Conservation (phyloP, 208 protist species). For the Acanthamoeba castellanii region DNA sequence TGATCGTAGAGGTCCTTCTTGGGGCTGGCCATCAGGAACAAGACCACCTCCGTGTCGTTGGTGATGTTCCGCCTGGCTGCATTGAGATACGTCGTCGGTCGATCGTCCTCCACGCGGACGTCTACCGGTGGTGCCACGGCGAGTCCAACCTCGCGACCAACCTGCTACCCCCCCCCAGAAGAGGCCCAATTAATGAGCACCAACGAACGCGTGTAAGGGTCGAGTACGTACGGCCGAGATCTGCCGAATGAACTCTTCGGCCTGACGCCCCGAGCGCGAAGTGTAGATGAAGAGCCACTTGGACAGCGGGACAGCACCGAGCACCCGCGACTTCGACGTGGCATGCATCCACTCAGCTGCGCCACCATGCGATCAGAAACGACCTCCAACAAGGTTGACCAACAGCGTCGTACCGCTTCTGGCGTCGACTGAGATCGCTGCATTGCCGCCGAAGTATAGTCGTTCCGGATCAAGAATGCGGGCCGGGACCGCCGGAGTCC, state of each 20-base stretch:
- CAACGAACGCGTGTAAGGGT: not conserved
- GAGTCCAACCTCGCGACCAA: not conserved
- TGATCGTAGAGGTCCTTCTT: slow-evolving; percentile 29
- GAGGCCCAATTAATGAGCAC: not conserved
- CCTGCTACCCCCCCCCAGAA: not conserved
- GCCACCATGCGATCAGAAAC: not conserved
- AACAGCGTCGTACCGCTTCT: not conserved
- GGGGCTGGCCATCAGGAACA: not conserved
- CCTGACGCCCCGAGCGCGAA: not conserved
- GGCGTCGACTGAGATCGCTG: not conserved
- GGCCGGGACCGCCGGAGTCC: not conserved
- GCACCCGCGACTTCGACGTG: not conserved
- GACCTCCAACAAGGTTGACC: not conserved
- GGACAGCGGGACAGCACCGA: not conserved
- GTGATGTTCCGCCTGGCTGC: not conserved
- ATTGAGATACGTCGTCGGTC: not conserved
- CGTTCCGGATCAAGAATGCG: not conserved
- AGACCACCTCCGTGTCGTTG: not conserved
- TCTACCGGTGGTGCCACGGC: not conserved
- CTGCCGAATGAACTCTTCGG: not conserved
- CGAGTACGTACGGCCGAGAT: not conserved
- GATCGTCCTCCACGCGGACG: not conserved
- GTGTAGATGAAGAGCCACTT: slow-evolving; percentile 29
- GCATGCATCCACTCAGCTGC: not conserved
- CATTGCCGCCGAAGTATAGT: not conserved